Evolutionary conservation across 163 green algal species (phyloP), one percentile per base, ranked within the genome.

Genomic region (Chlamydomonas reinhardtii): DNA sequence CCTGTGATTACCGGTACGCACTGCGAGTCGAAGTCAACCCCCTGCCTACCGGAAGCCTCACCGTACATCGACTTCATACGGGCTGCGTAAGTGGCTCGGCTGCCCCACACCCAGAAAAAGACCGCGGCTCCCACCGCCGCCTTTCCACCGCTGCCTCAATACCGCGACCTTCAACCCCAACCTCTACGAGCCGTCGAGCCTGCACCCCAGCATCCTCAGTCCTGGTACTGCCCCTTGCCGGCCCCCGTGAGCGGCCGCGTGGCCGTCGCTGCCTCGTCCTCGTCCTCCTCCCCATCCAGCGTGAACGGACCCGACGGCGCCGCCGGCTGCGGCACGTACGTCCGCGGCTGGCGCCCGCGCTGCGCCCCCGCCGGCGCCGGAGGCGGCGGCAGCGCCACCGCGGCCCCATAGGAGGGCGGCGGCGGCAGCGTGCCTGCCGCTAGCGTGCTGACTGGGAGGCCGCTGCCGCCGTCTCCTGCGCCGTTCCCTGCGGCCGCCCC

Each of bases 201-300:
- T n/a, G n/a, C n/a, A n/a, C n/a, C n/a, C n/a, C n/a, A n/a, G n/a
- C 48, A 22, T 17, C 14, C 2, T 56, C 48, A 56, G 14, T 56
- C 48, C 48, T 56, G 48, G 14, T 56, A 56, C 48, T 56, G 65
- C 31, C 74, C 61, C 34, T 73, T 66, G 31, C 43, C 20, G 52
- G 32, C 24, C n/a, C 66, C 29, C 34, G 64, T 75, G 35, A 84
- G 39, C 16, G 76, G 76, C 32, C 61, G 43, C n/a, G 39, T 56
- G 27, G 65, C 65, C 5, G 65, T 65, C 19, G 5, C 56, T 15
- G 66, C 29, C n/a, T 73, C 54, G 19, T 43, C 70, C 27, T 73
- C 80, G 4, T 86, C 78, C 4, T 85, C 80, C 20, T 86, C 80
- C 35, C 66, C 73, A 12, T 56, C 59, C 56, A 86, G 27, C 22